Conservation (phyloP, 768 basidiomycete species). For the Sarcomyxa edulis region DNA sequence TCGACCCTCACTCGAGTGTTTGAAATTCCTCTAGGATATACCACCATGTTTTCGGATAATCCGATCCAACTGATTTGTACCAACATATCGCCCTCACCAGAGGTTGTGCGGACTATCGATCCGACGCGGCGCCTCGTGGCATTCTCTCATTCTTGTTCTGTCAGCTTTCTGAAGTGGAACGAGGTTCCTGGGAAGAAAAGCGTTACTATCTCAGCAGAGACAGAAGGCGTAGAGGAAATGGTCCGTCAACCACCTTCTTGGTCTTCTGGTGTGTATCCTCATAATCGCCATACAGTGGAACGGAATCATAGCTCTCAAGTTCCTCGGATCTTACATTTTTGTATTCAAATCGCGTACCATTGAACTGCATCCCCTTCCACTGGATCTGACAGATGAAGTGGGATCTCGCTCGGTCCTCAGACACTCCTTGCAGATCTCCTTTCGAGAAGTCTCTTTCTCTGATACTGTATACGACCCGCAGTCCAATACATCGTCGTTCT, state of each 20-base stretch:
- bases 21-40: slow-evolving; percentile 10
- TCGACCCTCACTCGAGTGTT: slow-evolving; percentile 17
- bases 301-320: slow-evolving; percentile 34
- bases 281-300: slow-evolving; percentile 25
- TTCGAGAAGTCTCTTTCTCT: slow-evolving; percentile 41
- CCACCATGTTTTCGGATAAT: too few relatives aligned
- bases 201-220: slow-evolving; percentile 11
- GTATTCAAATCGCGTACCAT: slow-evolving; percentile 47
- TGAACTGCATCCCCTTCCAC: slow-evolving; percentile 34
- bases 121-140: slow-evolving; percentile 23
- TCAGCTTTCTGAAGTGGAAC: slow-evolving; percentile 36
- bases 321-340: slow-evolving; percentile 46
- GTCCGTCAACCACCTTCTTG: slow-evolving; percentile 19
- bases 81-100: slow-evolving; percentile 14
- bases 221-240: slow-evolving; percentile 7
- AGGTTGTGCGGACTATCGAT: slow-evolving; percentile 30
- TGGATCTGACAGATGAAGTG: slow-evolving; percentile 6
- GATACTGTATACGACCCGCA: slow-evolving; percentile 13
- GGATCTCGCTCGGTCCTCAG: slow-evolving; percentile 15
- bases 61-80: slow-evolving; percentile 15
- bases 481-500: slow-evolving; percentile 18
- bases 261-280: slow-evolving; percentile 26
- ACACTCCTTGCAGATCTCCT: slow-evolving; percentile 27
- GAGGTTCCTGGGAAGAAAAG: slow-evolving; percentile 9
- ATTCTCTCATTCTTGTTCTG: slow-evolving; percentile 19